Base-by-base conservation (phyloP, 495 filamentous ascomycete species). In the Podospora didyma region DNA sequence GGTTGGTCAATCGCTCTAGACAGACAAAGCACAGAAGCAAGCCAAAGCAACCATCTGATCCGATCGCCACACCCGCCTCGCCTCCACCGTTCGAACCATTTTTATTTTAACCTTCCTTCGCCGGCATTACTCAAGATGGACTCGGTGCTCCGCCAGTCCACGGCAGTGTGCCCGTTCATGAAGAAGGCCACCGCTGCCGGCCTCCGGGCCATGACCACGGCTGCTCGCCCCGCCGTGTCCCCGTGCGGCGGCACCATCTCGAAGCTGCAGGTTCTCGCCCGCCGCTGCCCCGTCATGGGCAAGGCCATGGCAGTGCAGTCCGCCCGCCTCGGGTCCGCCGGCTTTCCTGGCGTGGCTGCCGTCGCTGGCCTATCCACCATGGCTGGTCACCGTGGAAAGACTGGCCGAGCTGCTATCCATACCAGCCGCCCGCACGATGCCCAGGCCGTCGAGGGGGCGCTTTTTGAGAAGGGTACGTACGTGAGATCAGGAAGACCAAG, bases 271-370 rank as follows among this genome's bases (percentile, higher is more conserved):
- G 84, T 94, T 51, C 82, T 96, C 60, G 94, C 92, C 61, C 88
- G 90, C 65, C 90, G 94, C 64, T 98, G 94, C 84, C 94, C 94
- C 55, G 85, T 98, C 69, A 98, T 98, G 94, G 92, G 91, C 71
- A 96, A 96, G 79, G 94, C 94, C 44, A 81, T 98, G 63, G 89
- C 90, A 46, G 85, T 96, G 19, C 93, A 96, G 79, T 88, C 88
- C 65, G 73, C 75, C 54, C 79, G 79, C 67, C 65, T 75, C 39
- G 65, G 73, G 57, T 67, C 63, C 52, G 48, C 66, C 48, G 60
- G 68, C 53, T 53, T 67, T 49, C 24, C 61, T 39, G 31, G 37
- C 47, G 61, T 58, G 24, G 62, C 65, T 42, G 66, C 75, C 53
- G 69, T 71, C 22, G 69, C 73, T 47, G 73, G 71, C 55, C 67